phyloP scores from a whole-genome alignment of 306 rosid genomes.

The Castanea crenata region DNA sequence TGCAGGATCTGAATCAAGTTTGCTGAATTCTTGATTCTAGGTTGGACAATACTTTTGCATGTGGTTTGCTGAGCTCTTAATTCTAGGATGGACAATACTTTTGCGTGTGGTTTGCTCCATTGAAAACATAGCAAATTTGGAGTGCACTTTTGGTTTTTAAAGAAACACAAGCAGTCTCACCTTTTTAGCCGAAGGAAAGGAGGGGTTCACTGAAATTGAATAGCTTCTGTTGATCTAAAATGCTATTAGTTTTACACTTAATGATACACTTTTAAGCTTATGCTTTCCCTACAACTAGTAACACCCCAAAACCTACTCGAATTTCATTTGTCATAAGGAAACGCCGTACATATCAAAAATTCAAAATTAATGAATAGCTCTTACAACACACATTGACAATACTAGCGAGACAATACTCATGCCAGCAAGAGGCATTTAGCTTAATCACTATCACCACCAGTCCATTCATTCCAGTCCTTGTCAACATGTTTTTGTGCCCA shows the following conservation, averaged over 20 bases:
- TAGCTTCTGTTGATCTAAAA: background rate
- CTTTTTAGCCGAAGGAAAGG: too few species aligned
- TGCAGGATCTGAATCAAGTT: background rate
- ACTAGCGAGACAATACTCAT: background rate
- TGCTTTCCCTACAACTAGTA: constrained; percentile 3
- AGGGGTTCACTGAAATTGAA: background rate
- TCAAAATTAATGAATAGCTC: constrained; percentile 33
- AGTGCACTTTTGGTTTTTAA: too few species aligned
- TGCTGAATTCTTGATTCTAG: background rate
- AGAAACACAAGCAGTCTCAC: background rate
- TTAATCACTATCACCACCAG: constrained; percentile 40
- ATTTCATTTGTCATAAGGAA: background rate
- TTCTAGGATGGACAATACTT: background rate
- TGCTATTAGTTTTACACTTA: background rate
- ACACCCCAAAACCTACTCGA: background rate
- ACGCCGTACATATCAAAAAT: constrained; percentile 27
- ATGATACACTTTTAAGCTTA: too few species aligned
- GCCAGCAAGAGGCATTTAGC: background rate
- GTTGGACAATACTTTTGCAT: background rate
- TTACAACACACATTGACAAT: constrained; percentile 14
- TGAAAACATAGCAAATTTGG: too few species aligned
- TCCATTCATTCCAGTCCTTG: constrained; percentile 93
- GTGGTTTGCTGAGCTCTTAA: background rate
- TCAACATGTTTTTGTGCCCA: constrained; percentile 88
- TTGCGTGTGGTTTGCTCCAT: too few species aligned